Percentiles rank a stretch among this genome's conserved stretches.
Conservation (phyloP, 106 monocot genomes). For the Dendrobium catenatum region DNA sequence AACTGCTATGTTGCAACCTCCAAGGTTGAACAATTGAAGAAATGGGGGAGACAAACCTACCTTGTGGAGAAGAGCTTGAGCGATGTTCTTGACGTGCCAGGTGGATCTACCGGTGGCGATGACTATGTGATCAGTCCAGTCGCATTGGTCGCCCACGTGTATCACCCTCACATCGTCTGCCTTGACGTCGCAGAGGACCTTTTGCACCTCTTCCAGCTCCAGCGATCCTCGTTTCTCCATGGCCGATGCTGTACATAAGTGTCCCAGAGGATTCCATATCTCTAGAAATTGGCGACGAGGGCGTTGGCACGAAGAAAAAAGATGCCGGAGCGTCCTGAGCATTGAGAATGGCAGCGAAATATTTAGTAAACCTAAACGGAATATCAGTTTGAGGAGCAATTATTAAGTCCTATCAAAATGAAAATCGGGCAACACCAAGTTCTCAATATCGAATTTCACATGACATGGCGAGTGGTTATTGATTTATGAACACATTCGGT, state of each 20-base stretch:
- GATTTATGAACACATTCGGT: no score
- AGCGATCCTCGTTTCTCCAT: slow-evolving; percentile 19
- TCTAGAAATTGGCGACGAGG: not conserved
- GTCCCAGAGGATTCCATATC: slow-evolving; percentile 5
- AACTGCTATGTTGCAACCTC: not conserved
- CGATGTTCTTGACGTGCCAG: slow-evolving; percentile 97
- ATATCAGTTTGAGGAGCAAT: no score
- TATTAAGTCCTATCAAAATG: no score
- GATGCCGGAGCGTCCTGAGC: no score
- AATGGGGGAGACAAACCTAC: slow-evolving; percentile 26
- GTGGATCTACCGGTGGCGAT: slow-evolving; percentile 81
- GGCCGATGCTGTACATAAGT: slow-evolving; percentile 11
- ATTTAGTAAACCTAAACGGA: no score
- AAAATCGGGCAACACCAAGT: no score
- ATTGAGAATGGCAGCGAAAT: not conserved
- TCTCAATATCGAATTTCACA: no score
- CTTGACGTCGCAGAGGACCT: slow-evolving; percentile 78
- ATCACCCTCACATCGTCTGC: slow-evolving; percentile 88
- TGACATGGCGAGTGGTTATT: no score
- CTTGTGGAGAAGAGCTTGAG: slow-evolving; percentile 91
- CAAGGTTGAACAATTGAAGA: not conserved
- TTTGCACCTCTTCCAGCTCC: slow-evolving; percentile 76
- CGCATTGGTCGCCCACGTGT: slow-evolving; percentile 50
- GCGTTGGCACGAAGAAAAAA: slow-evolving; percentile 4
- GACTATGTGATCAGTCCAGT: slow-evolving; percentile 92